Conservation (phyloP, 306 rosid genomes). For the Styphnolobium japonicum region DNA sequence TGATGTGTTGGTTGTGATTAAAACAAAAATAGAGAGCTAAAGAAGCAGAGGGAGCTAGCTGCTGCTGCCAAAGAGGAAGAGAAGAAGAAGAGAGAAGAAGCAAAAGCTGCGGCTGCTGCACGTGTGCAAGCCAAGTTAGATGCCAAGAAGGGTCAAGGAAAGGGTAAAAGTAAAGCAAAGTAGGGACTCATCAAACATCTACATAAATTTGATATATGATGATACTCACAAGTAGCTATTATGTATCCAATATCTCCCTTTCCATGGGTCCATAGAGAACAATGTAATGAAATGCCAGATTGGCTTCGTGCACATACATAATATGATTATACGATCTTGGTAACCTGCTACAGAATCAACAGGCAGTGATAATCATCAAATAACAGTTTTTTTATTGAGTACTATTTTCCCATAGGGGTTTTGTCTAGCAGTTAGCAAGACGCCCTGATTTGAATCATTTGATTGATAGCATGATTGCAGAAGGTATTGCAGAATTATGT, state of each 20-base stretch:
- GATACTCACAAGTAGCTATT: neutral
- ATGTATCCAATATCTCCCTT: neutral
- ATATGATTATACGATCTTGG: too few relatives aligned
- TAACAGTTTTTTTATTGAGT: too few relatives aligned
- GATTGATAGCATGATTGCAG: too few relatives aligned
- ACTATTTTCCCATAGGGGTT: too few relatives aligned
- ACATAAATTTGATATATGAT: neutral
- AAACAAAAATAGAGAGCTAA: conserved; percentile 61
- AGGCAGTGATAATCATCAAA: too few relatives aligned
- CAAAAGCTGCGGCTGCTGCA: conserved; percentile 91
- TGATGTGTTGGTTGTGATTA: conserved; percentile 10
- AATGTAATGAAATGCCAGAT: too few relatives aligned
- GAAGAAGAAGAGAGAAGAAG: conserved; percentile 83
- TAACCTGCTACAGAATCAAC: too few relatives aligned
- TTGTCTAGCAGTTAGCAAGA: too few relatives aligned
- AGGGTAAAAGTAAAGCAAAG: conserved; percentile 87
- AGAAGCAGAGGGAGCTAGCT: conserved; percentile 89
- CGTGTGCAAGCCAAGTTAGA: conserved; percentile 93
- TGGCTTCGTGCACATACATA: too few relatives aligned
- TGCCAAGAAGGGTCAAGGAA: conserved; percentile 83
- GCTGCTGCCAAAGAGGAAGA: conserved; percentile 90
- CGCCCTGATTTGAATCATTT: too few relatives aligned
- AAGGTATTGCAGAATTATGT: too few relatives aligned
- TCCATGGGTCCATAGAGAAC: neutral
- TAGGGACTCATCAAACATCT: conserved; percentile 28